Evolutionary conservation across 2,329 filamentous ascomycete species (phyloP), one percentile per base, ranked within the genome.

Genomic region (Aspergillus ruber): DNA sequence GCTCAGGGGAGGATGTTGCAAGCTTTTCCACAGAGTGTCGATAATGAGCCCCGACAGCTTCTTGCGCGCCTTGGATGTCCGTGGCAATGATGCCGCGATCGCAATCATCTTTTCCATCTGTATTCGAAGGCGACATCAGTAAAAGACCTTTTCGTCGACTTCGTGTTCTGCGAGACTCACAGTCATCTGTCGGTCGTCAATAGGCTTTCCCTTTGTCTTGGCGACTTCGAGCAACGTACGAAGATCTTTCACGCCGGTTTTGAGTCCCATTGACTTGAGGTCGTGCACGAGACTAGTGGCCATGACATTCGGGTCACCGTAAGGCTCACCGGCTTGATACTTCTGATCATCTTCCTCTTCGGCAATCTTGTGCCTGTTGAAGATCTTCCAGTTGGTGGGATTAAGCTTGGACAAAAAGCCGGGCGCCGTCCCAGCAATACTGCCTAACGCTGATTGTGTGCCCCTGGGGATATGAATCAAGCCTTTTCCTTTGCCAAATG

Each of bases 251-350:
- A 43, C 32, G 3, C 43, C 32, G 81, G 75, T 52, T 17, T 48
- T 51, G 15, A 51, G 27, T 20, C 86, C 74, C 13, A 86, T 82
- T 85, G 85, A 90, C 50, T 80, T 74, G 55, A 88, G 86, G 57
- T 90, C 86, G 53, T 79, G 80, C 44, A 79, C 76, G 4, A 73
- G 74, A 54, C 89, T 83, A 55, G 82, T 83, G 3, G 84, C 85
- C 67, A 90, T 85, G 46, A 55, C 56, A 2, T 43, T 42, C 17
- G 46, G 44, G 27, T 48, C 47, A 6, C 48, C 49, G 44, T 48
- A 47, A 20, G 35, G 42, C 8, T 42, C 43, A 4, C 47, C 47
- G 15, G 50, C 47, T 35, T 52, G 48, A 18, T 52, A 50, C 29
- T 47, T 50, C 44, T 47, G 43, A 18, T 51, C 49, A 43, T 51